Conservation (phyloP, 176 grass and related monocot species). For the Metroxylon sagu region DNA sequence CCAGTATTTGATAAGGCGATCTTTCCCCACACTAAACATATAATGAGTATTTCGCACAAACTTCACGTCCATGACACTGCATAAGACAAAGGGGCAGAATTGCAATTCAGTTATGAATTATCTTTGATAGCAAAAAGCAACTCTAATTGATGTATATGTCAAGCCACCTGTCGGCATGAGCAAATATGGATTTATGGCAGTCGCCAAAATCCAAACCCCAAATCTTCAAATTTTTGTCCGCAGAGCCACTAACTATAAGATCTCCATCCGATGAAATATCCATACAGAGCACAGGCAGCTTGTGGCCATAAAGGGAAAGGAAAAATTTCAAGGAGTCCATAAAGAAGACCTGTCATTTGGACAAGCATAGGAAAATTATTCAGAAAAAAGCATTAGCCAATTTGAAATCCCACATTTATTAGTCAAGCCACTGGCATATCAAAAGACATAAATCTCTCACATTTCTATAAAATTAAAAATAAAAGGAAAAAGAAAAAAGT, state of each 20-base stretch:
- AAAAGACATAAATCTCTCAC: too few species aligned
- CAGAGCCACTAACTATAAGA: constrained; percentile 85
- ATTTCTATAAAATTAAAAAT: too few species aligned
- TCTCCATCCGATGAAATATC: constrained; percentile 86
- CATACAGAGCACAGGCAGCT: constrained; percentile 92
- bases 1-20: constrained; percentile 86
- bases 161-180: constrained; percentile 69
- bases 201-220: constrained; percentile 99
- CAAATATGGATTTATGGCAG: constrained; percentile 84
- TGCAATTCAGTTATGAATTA: too few species aligned
- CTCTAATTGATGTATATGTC: too few species aligned
- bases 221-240: constrained; percentile 94
- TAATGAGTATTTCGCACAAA: constrained; percentile 92
- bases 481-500: too few species aligned
- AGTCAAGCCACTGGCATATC: too few species aligned
- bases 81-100: not conserved
- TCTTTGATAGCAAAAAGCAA: too few species aligned
- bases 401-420: too few species aligned
- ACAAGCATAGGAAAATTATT: too few species aligned
- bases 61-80: constrained; percentile 92
- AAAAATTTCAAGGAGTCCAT: constrained; percentile 69
- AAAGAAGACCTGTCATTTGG: constrained; percentile 54
- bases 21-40: constrained; percentile 95
- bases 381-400: too few species aligned
- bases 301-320: constrained; percentile 75